A percentile compares a stretch with the other conserved stretches of the same genome.
phyloP scores from a whole-genome alignment of 192 early-diverging fungal species.

The Backusella westeae region DNA sequence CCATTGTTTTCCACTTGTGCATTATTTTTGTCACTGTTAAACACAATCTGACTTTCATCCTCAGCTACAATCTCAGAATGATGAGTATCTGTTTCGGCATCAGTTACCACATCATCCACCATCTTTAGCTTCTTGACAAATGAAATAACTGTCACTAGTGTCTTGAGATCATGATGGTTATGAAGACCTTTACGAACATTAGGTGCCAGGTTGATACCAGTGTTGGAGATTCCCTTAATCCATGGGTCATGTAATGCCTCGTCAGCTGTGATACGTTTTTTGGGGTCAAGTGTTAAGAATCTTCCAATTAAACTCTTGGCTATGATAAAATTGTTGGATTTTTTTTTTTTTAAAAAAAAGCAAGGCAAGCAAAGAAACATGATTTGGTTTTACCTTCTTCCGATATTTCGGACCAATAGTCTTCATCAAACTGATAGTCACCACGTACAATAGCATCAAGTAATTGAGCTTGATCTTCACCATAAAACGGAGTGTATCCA shows the following conservation, averaged over 20 bases:
- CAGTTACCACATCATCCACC: neutral
- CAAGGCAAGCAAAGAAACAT: neutral
- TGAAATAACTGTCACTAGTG: conserved; percentile 6
- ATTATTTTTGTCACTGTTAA: neutral
- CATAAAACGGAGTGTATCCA: conserved; percentile 69
- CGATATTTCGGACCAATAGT: conserved; percentile 79
- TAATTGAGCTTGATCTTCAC: conserved; percentile 54
- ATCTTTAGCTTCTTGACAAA: neutral
- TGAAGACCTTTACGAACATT: conserved; percentile 16
- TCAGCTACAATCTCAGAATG: neutral
- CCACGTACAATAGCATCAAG: conserved; percentile 64
- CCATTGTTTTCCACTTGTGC: neutral
- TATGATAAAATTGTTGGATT: conserved; percentile 15
- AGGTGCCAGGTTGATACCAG: neutral
- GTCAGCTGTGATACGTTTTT: conserved; percentile 69
- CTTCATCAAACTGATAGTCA: conserved; percentile 63
- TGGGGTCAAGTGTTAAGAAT: conserved; percentile 62
- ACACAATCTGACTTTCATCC: neutral
- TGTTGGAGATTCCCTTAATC: conserved; percentile 55
- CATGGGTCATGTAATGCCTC: conserved; percentile 84
- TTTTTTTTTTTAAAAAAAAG: neutral
- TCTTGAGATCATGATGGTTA: neutral
- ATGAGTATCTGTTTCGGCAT: neutral
- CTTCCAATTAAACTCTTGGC: conserved; percentile 74
- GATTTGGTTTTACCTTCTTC: conserved; percentile 39